Evolutionary conservation across 306 rosid species (phyloP), one percentile per base, ranked within the genome.

Genomic region (Lablab purpureus): DNA sequence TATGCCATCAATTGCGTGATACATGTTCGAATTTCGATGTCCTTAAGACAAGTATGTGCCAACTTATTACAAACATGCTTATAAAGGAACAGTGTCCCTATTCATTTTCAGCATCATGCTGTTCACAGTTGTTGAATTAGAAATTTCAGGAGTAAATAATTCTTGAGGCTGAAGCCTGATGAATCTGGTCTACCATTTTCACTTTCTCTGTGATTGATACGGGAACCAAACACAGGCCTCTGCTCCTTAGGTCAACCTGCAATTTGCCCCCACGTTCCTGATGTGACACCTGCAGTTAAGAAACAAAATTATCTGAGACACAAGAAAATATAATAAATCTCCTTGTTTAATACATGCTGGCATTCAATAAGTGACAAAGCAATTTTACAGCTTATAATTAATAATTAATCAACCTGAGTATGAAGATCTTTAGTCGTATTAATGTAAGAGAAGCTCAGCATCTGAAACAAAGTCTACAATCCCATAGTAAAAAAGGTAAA

Each of bases 171-270:
- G 77, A 58, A 55, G 23, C 71, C 25, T 19, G 56, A 45, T 45
- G 59, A 82, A 76, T 51, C 69, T 62, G 54, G 21, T 76, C 79
- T 45, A 41, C 83, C 80, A 65, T 66, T 66, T 83, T 56, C 23
- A 66, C 56, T 54, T 52, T 63, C 37, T 78, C 75, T 43, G 80
- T 72, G 27, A 78, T 23, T 45, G 86, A 73, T 45, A 83, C 45
- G 7, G 80, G 76, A 45, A 72, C 80, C 50, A 78, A 78, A 78
- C 83, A 83, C 2, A 83, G 80, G 50, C 86, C 83, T 78, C 22
- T 77, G 72, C 86, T 83, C 60, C 59, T 78, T 11, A 83, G 71
- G 71, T 65, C 76, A 22, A 30, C 19, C 66, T n/a, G 21, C 50
- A 75, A 4, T 23, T 65, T 65, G 40, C 43, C 27, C 81, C 45